Conservation (phyloP, 2,329 filamentous ascomycete genomes). For the Cytospora schulzeri region DNA sequence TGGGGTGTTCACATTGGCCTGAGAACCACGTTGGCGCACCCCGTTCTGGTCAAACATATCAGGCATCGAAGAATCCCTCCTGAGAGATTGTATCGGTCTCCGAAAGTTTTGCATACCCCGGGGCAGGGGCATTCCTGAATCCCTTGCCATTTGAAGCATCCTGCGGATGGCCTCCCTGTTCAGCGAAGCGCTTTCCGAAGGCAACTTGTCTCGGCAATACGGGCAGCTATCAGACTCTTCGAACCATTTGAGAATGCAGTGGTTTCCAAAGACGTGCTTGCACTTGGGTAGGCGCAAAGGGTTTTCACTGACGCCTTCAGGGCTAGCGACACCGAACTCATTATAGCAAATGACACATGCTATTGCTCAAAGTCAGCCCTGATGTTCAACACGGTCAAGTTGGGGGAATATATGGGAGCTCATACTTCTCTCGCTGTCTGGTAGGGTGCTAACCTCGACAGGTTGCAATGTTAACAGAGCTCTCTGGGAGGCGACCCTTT, state of each 20-base stretch:
- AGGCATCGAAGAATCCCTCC: conserved; percentile 5
- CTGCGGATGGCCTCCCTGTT: conserved; percentile 34
- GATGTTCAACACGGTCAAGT: conserved; percentile 5
- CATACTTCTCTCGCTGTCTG: conserved; percentile 52
- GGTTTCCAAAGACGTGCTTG: conserved; percentile 65
- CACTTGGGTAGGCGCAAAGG: conserved; percentile 63
- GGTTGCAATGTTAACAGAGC: conserved; percentile 51
- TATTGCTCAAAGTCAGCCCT: conserved; percentile 35
- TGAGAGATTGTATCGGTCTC: conserved; percentile 9
- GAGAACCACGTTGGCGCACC: conserved; percentile 1
- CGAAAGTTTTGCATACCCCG: conserved; percentile 7
- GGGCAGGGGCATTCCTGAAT: conserved; percentile 14
- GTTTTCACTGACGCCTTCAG: conserved; percentile 59
- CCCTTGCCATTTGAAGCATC: conserved; percentile 31
- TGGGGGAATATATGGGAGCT: conserved; percentile 26
- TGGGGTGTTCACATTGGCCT: background rate
- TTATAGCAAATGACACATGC: conserved; percentile 68
- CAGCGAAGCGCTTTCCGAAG: conserved; percentile 45
- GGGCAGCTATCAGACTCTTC: conserved; percentile 64
- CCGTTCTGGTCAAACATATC: conserved; percentile 12
- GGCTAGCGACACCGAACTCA: conserved; percentile 58
- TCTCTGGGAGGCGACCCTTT: conserved; percentile 50
- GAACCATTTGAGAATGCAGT: conserved; percentile 68
- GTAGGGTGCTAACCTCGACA: conserved; percentile 48
- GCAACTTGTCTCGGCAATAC: conserved; percentile 64